Conservation (phyloP, 495 filamentous ascomycete genomes). For the Penicillium samsonianum region DNA sequence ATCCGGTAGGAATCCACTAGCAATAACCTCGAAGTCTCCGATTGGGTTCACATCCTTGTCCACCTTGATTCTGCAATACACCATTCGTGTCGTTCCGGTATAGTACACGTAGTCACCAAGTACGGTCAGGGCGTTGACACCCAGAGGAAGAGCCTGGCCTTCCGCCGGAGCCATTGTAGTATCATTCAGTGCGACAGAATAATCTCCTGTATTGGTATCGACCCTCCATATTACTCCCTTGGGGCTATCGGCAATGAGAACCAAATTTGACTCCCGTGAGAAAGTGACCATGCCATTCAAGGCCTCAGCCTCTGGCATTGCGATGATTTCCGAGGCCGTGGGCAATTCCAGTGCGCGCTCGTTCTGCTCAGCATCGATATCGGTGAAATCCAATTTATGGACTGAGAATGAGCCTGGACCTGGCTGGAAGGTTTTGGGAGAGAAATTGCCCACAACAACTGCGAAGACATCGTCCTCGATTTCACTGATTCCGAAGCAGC, state of each 20-base stretch:
- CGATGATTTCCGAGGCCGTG: slow-evolving; percentile 27
- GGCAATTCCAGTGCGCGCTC: slow-evolving; percentile 6
- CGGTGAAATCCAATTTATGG: slow-evolving; percentile 40
- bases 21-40: slow-evolving; percentile 34
- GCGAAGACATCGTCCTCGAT: slow-evolving; percentile 44
- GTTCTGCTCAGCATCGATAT: slow-evolving; percentile 1
- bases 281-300: slow-evolving; percentile 44
- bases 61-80: slow-evolving; percentile 36
- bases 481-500: slow-evolving; percentile 46
- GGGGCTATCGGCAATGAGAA: slow-evolving; percentile 44
- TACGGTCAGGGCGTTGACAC: slow-evolving; percentile 43
- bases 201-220: slow-evolving; percentile 34
- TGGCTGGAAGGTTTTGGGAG: slow-evolving; percentile 25
- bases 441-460: slow-evolving; percentile 43
- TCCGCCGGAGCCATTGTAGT: slow-evolving; percentile 27
- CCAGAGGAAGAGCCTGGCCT: slow-evolving; percentile 27
- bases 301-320: slow-evolving; percentile 39
- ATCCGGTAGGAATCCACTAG: slow-evolving; percentile 34
- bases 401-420: slow-evolving; percentile 39
- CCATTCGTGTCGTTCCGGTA: slow-evolving; percentile 37
- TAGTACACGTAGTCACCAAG: slow-evolving; percentile 40
- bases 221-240: slow-evolving; percentile 38
- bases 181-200: slow-evolving; percentile 32
- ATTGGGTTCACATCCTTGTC: slow-evolving; percentile 25
- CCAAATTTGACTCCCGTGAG: slow-evolving; percentile 22